Evolutionary conservation across 805 yeast species (phyloP).

Genomic region (Blastobotrys muscicola): DNA sequence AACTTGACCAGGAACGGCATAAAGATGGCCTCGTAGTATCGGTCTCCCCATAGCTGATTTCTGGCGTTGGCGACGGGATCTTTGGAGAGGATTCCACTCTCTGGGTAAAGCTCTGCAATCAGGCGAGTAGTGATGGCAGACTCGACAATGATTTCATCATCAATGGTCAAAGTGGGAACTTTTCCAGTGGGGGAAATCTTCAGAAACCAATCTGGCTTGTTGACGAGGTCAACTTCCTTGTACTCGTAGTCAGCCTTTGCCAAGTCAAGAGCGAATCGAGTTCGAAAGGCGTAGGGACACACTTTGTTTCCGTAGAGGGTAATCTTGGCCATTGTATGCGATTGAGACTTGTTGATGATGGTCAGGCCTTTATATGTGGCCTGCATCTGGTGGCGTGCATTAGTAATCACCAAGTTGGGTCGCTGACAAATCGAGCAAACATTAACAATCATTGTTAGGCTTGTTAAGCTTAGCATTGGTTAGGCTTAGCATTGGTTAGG

Average conservation of each 20-base stretch:
- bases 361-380: no score
- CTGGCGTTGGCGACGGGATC: conserved; percentile 17
- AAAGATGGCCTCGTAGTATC: conserved; percentile 13
- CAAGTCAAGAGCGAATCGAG: conserved; percentile 22
- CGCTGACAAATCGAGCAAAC: no score
- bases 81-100: conserved; percentile 10
- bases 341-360: no score
- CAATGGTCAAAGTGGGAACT: conserved; percentile 22
- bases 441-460: no score
- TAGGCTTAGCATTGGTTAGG: no score
- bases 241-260: conserved; percentile 22
- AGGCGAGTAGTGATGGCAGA: conserved; percentile 19
- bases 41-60: conserved; percentile 16
- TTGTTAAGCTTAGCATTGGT: no score
- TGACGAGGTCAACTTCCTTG: conserved; percentile 19
- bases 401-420: no score
- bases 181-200: conserved; percentile 22
- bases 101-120: conserved; percentile 21
- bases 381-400: no score
- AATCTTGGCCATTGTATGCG: no score
- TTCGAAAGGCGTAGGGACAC: conserved; percentile 25
- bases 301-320: no score
- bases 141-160: conserved; percentile 19
- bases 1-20: conserved; percentile 4
- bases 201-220: conserved; percentile 25